phyloP scores from a whole-genome alignment of 1,284 basidiomycete genomes.

The Cystobasidium sp. region DNA sequence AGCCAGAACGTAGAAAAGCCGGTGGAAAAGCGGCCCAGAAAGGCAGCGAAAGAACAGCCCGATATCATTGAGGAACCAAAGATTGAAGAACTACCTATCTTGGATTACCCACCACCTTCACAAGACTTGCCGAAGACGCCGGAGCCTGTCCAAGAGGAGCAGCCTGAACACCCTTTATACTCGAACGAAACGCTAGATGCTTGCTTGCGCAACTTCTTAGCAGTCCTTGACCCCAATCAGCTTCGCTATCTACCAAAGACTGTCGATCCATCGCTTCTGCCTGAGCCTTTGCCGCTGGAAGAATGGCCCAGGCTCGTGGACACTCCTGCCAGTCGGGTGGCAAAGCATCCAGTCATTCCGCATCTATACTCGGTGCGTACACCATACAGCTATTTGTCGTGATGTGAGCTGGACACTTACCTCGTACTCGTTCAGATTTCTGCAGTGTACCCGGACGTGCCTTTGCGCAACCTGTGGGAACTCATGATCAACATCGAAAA shows the following conservation, averaged over 20 bases:
- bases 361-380: slow-evolving; percentile 43
- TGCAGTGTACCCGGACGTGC: slow-evolving; percentile 47
- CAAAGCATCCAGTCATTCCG: slow-evolving; percentile 37
- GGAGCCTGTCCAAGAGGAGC: not conserved
- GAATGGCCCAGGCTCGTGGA: slow-evolving; percentile 32
- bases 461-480: slow-evolving; percentile 49
- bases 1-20: not conserved
- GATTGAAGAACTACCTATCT: not conserved
- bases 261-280: slow-evolving; percentile 2
- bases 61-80: not conserved
- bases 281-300: slow-evolving; percentile 25
- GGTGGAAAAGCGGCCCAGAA: not conserved
- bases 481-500: slow-evolving; percentile 43
- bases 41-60: not conserved
- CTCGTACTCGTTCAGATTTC: slow-evolving; percentile 22
- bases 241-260: slow-evolving; percentile 24
- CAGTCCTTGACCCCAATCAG: slow-evolving; percentile 37
- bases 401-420: not conserved
- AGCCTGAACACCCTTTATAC: slow-evolving; percentile 41
- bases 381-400: not conserved
- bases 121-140: not conserved
- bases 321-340: slow-evolving; percentile 22
- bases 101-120: not conserved
- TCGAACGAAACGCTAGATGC: slow-evolving; percentile 26
- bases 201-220: slow-evolving; percentile 35